Evolutionary conservation across 2,329 filamentous ascomycete species (phyloP).

Genomic region (Periconia macrospinosa): DNA sequence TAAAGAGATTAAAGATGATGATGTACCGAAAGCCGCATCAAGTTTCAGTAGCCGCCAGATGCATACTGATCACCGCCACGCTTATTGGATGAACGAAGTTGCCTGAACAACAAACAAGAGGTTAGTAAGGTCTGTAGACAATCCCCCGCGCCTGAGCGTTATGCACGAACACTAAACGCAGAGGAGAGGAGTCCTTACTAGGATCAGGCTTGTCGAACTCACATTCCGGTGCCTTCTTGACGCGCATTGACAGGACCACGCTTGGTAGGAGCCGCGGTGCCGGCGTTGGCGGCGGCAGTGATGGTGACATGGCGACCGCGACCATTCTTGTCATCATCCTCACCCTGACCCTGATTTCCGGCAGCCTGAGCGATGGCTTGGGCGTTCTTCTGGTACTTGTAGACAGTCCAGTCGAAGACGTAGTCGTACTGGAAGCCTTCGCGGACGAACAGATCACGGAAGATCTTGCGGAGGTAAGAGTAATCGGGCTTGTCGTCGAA

Average conservation of each 20-base stretch:
- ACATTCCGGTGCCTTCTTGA: slow-evolving; percentile 94
- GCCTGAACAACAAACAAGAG: slow-evolving; percentile 47
- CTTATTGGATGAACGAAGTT: slow-evolving; percentile 57
- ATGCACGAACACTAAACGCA: slow-evolving; percentile 77
- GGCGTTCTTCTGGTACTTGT: slow-evolving; percentile 99
- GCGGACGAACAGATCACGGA: slow-evolving; percentile 97
- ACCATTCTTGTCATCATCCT: slow-evolving; percentile 76
- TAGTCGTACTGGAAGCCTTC: slow-evolving; percentile 99
- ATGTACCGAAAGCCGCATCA: slow-evolving; percentile 45
- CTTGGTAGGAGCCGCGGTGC: slow-evolving; percentile 62
- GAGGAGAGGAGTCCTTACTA: slow-evolving; percentile 88
- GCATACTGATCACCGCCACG: slow-evolving; percentile 53
- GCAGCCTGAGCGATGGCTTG: slow-evolving; percentile 88
- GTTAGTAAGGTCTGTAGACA: slow-evolving; percentile 52
- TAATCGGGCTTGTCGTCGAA: slow-evolving; percentile 99
- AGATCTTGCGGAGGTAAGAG: slow-evolving; percentile 99
- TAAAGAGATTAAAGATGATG: slow-evolving; percentile 45
- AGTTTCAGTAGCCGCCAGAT: slow-evolving; percentile 53
- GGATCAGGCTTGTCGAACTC: slow-evolving; percentile 78
- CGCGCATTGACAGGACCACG: slow-evolving; percentile 74
- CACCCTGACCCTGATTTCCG: slow-evolving; percentile 64
- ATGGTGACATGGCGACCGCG: slow-evolving; percentile 59
- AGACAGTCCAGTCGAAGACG: slow-evolving; percentile 99
- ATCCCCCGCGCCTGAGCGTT: slow-evolving; percentile 71
- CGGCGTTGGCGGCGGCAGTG: slow-evolving; percentile 66